A percentile compares a stretch with the other conserved stretches of the same genome.
Conservation (phyloP, 2,329 filamentous ascomycete genomes). For the Pseudogymnoascus sp. region DNA sequence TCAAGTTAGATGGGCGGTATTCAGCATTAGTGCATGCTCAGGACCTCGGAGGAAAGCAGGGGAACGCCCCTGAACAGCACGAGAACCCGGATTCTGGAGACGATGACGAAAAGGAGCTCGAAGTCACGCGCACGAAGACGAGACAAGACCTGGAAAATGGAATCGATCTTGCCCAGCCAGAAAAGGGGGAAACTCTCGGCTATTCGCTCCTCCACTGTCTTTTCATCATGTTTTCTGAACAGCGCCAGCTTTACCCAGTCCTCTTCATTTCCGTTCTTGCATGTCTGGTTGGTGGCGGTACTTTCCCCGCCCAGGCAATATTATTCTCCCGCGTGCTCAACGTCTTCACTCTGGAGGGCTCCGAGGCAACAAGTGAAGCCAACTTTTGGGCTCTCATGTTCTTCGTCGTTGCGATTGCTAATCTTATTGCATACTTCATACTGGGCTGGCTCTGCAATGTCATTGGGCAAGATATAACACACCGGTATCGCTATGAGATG, state of each 20-base stretch:
- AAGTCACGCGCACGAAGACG: conserved; percentile 13
- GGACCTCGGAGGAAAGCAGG: conserved; percentile 30
- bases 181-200: conserved; percentile 22
- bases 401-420: conserved; percentile 37
- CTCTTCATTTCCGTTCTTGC: conserved; percentile 38
- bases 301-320: conserved; percentile 30
- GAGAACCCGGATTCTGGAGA: conserved; percentile 17
- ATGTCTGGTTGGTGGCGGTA: conserved; percentile 32
- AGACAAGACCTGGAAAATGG: not conserved
- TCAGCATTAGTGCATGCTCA: conserved; percentile 39
- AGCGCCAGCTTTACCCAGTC: conserved; percentile 37
- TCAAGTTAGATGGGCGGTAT: conserved; percentile 33
- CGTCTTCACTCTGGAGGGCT: conserved; percentile 20
- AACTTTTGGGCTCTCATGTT: conserved; percentile 47
- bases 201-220: conserved; percentile 41
- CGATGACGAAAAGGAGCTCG: conserved; percentile 22
- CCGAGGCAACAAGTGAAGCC: conserved; percentile 22
- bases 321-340: conserved; percentile 29
- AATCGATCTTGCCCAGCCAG: not conserved
- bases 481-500: conserved; percentile 28
- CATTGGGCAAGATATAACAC: conserved; percentile 30
- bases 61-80: conserved; percentile 18
- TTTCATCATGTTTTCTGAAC: conserved; percentile 20
- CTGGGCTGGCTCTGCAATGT: conserved; percentile 28
- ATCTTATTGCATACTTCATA: conserved; percentile 28